Percentiles rank a stretch among this genome's conserved stretches.
These are phyloP conservation scores for Talaromyces sp. DNA, from an alignment of 2,329 filamentous ascomycete species.

Conservation along the genomic window DNA sequence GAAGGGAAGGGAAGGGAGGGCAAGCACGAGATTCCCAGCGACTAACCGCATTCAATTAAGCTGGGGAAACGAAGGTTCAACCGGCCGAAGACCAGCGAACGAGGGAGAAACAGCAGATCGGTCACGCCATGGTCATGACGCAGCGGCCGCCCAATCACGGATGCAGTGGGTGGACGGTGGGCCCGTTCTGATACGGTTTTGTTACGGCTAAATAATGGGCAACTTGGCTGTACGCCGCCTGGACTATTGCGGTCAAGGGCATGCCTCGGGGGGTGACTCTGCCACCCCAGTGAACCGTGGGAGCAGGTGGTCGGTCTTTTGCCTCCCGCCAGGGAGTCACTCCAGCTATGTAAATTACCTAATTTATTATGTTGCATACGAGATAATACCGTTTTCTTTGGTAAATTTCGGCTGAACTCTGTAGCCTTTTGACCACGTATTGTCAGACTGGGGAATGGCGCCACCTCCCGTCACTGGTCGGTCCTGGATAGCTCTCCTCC, in stretches of 20 bases:
- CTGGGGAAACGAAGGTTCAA: constrained; percentile 10
- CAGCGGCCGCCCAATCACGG: constrained; percentile 21
- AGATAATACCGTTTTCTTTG: not conserved
- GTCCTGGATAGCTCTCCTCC: constrained; percentile 2
- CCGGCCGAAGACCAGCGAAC: constrained; percentile 26
- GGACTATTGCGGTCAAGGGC: constrained; percentile 19
- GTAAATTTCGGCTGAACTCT: not conserved
- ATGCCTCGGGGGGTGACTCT: constrained; percentile 12
- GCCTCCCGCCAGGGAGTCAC: not conserved
- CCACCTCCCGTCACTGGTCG: constrained; percentile 2
- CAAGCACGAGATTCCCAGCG: constrained; percentile 21
- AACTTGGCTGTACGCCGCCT: constrained; percentile 1
- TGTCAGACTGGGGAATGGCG: constrained; percentile 14
- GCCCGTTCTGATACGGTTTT: constrained; percentile 23
- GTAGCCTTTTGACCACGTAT: not conserved
- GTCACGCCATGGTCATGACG: constrained; percentile 20
- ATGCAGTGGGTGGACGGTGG: constrained; percentile 13
- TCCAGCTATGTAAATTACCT: not conserved
- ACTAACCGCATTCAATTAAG: constrained; percentile 15
- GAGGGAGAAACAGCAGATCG: constrained; percentile 24
- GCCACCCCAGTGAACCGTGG: not conserved
- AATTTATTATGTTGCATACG: not conserved
- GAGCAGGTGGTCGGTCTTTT: not conserved
- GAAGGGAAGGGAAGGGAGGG: constrained; percentile 7
- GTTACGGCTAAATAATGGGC: constrained; percentile 14